phyloP scores from a whole-genome alignment of 1,284 basidiomycete species.

The Moesziomyces parantarcticus region DNA sequence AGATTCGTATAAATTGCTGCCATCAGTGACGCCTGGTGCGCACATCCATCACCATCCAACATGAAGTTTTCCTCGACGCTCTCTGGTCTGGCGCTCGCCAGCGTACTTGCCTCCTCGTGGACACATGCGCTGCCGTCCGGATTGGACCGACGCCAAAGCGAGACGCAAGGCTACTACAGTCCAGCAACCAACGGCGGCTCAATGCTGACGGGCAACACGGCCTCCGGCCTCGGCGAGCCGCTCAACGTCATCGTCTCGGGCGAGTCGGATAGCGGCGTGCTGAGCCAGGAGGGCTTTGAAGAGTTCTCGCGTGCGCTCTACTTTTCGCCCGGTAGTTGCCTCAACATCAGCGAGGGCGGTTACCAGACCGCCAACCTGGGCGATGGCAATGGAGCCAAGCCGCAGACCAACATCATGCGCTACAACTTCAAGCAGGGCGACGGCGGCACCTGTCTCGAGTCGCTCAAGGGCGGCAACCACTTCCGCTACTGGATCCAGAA shows the following conservation, averaged over 20 bases:
- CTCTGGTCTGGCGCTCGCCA: constrained; percentile 15
- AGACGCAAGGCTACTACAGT: constrained; percentile 25
- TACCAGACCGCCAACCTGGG: constrained; percentile 64
- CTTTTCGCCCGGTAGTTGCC: constrained; percentile 55
- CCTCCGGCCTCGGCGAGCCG: constrained; percentile 51
- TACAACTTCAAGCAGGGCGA: constrained; percentile 56
- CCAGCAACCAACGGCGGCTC: constrained; percentile 38
- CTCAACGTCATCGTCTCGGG: constrained; percentile 64
- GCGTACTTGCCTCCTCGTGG: constrained; percentile 5
- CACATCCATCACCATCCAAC: background rate
- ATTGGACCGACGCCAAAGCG: constrained; percentile 10
- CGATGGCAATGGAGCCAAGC: constrained; percentile 55
- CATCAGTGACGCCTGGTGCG: constrained; percentile 13
- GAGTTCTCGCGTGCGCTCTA: constrained; percentile 52
- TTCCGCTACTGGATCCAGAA: constrained; percentile 64
- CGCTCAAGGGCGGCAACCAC: constrained; percentile 64
- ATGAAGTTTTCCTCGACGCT: constrained; percentile 15
- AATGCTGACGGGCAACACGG: constrained; percentile 34
- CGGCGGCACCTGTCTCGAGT: constrained; percentile 53
- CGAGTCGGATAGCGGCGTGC: constrained; percentile 49
- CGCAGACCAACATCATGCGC: constrained; percentile 60
- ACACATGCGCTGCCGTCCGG: constrained; percentile 11
- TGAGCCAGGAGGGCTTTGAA: constrained; percentile 48
- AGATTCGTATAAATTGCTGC: background rate
- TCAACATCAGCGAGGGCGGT: constrained; percentile 59